Conservation (phyloP, 2,329 filamentous ascomycete genomes). For the Botrytis deweyae region DNA sequence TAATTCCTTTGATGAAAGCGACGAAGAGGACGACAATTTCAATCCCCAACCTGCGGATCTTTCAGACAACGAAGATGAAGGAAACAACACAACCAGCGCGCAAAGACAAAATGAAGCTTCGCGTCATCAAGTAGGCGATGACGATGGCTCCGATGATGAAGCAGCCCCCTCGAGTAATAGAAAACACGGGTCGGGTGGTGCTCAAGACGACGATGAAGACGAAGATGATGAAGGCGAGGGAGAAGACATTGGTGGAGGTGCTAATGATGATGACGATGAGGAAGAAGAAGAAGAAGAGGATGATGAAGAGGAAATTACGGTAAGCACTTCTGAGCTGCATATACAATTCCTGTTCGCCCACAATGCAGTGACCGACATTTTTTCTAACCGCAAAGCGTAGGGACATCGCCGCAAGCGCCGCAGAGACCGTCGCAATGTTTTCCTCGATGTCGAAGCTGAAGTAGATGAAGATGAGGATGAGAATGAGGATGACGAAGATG, state of each 20-base stretch:
- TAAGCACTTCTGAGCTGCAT: slow-evolving; percentile 34
- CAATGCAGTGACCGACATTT: slow-evolving; percentile 31
- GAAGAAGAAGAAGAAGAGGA: slow-evolving; percentile 57
- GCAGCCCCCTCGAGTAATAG: slow-evolving; percentile 43
- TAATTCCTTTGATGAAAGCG: slow-evolving; percentile 53
- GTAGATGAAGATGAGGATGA: slow-evolving; percentile 93
- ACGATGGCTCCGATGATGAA: slow-evolving; percentile 48
- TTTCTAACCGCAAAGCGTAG: slow-evolving; percentile 42
- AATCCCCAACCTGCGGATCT: slow-evolving; percentile 68
- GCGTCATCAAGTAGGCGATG: slow-evolving; percentile 43
- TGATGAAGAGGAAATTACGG: slow-evolving; percentile 64
- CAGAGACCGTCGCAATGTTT: slow-evolving; percentile 74
- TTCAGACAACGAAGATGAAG: slow-evolving; percentile 67
- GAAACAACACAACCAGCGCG: slow-evolving; percentile 30
- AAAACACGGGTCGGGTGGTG: slow-evolving; percentile 16
- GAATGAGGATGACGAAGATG: slow-evolving; percentile 84
- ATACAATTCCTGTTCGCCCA: neutral
- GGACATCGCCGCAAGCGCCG: slow-evolving; percentile 76
- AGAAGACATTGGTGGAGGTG: slow-evolving; percentile 36
- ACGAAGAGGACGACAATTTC: slow-evolving; percentile 84
- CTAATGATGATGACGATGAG: slow-evolving; percentile 45
- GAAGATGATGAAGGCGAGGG: slow-evolving; percentile 47
- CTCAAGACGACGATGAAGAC: slow-evolving; percentile 38
- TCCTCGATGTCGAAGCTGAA: slow-evolving; percentile 97
- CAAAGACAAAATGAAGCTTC: slow-evolving; percentile 35